Conservation (phyloP, 441 rosid species). For the Euphorbia celastroides region DNA sequence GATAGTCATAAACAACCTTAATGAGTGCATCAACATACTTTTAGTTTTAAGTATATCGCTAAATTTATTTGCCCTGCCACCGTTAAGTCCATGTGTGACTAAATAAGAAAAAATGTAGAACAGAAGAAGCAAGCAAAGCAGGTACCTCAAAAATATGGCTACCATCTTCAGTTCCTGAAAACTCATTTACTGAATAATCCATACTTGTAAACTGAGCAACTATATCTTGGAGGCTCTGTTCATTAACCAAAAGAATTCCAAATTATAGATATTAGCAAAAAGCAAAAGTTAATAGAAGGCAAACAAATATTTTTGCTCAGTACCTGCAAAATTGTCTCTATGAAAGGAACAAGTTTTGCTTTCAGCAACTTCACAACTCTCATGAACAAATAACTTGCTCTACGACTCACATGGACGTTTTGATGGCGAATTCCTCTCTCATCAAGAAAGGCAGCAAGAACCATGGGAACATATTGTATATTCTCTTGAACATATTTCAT, state of each 20-base stretch:
- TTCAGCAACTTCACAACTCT: constrained; percentile 75
- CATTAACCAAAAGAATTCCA: constrained; percentile 13
- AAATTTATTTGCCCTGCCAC: neutral
- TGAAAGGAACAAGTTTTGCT: constrained; percentile 81
- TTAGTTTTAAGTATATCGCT: neutral
- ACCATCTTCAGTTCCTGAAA: constrained; percentile 76
- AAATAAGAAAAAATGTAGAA: neutral
- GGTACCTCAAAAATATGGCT: constrained; percentile 88
- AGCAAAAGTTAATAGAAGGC: neutral
- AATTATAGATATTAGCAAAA: neutral
- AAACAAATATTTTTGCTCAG: neutral
- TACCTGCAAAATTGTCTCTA: constrained; percentile 88
- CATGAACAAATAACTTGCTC: constrained; percentile 93
- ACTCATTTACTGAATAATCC: constrained; percentile 41
- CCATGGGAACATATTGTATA: constrained; percentile 55
- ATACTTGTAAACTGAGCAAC: constrained; percentile 58
- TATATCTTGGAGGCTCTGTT: constrained; percentile 79
- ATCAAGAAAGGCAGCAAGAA: constrained; percentile 78
- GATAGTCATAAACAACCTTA: constrained; percentile 11
- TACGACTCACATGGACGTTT: constrained; percentile 67
- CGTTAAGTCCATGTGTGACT: neutral
- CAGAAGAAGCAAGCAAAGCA: neutral
- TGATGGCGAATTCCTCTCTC: constrained; percentile 93
- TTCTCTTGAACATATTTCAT: constrained; percentile 77
- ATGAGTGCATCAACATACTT: neutral